Conservation (phyloP, 176 grass and related monocot genomes). For the Hyparrhenia diplandra region DNA sequence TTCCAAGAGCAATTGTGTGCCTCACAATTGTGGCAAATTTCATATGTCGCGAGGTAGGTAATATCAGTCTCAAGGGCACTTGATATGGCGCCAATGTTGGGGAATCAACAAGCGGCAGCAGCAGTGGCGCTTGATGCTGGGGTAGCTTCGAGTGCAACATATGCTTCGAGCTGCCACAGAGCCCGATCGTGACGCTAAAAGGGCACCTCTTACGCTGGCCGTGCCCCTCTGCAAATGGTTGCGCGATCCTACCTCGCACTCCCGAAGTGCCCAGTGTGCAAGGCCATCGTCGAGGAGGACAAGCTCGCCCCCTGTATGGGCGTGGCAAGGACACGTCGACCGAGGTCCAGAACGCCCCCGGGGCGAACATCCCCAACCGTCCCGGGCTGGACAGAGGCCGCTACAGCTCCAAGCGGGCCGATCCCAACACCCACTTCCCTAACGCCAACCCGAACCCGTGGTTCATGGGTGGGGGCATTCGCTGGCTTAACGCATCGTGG, state of each 20-base stretch:
- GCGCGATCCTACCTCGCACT: slow-evolving; percentile 61
- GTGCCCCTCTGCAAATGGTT: slow-evolving; percentile 91
- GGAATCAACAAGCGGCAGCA: slow-evolving; percentile 42
- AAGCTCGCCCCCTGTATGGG: slow-evolving; percentile 75
- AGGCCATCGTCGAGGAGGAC: slow-evolving; percentile 72
- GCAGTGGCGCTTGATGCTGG: slow-evolving; percentile 25
- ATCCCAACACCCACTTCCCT: slow-evolving; percentile 52
- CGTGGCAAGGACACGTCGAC: slow-evolving; percentile 80
- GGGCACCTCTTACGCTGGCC: slow-evolving; percentile 93
- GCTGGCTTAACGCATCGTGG: slow-evolving; percentile 36
- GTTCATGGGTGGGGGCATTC: slow-evolving; percentile 51
- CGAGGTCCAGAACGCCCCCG: slow-evolving; percentile 51
- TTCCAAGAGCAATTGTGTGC: neutral
- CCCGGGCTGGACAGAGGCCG: slow-evolving; percentile 61
- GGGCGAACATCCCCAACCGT: slow-evolving; percentile 55
- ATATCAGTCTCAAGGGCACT: neutral
- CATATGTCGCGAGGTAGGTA: slow-evolving; percentile 1
- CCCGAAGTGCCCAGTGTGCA: slow-evolving; percentile 90
- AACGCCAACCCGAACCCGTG: slow-evolving; percentile 53
- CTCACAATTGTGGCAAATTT: neutral
- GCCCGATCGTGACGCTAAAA: slow-evolving; percentile 78
- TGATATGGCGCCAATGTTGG: slow-evolving; percentile 48
- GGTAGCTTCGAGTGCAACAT: slow-evolving; percentile 89
- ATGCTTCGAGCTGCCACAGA: slow-evolving; percentile 86
- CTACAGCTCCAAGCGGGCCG: slow-evolving; percentile 45